Evolutionary conservation across 257 asterid species (phyloP), one percentile per base, ranked within the genome.

Genomic region (Plectranthus barbatus): DNA sequence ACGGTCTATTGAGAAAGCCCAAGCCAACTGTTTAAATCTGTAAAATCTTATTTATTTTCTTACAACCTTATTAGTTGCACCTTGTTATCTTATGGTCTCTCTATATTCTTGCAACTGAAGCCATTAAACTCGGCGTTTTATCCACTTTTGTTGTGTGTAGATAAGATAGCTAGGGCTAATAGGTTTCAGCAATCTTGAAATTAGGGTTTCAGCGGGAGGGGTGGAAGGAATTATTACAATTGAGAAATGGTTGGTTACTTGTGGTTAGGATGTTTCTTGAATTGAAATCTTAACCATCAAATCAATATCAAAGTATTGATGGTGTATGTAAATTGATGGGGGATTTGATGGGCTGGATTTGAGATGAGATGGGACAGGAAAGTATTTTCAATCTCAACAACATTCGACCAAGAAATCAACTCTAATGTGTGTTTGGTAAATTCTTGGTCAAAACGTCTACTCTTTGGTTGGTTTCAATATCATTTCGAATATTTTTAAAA

Each of bases 261-360:
- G 19, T 62, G 68, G 65, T 49, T 62, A 68, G 57, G 18, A 61
- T 70, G 76, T 58, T 74, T 73, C 75, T 76, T 67, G 72, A 50
- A 66, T 73, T 74, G 48, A 77, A 76, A 77, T 80, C 82, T 67
- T 56, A 80, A 83, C 84, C 88, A 72, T 83, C 88, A 83, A 77
- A 83, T 83, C 83, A 64, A 66, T 51, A 66, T 60, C 70, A 52
- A 71, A 69, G 1, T 19, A 5, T 52, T 70, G 74, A 40, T 41
- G 76, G 41, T 2, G 12, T 36, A 36, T 56, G 67, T 65, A 56
- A 72, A 21, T 60, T 64, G 75, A 67, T 70, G 77, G 77, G n/a
- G 60, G 66, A 58, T 76, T 60, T 65, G 76, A 76, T 60, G 73
- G 53, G 26, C 65, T 58, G 67, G 46, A 61, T 58, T 67, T 56